These are phyloP conservation scores for Zalerion maritima DNA, from an alignment of 495 filamentous ascomycete species.

Conservation along the genomic window DNA sequence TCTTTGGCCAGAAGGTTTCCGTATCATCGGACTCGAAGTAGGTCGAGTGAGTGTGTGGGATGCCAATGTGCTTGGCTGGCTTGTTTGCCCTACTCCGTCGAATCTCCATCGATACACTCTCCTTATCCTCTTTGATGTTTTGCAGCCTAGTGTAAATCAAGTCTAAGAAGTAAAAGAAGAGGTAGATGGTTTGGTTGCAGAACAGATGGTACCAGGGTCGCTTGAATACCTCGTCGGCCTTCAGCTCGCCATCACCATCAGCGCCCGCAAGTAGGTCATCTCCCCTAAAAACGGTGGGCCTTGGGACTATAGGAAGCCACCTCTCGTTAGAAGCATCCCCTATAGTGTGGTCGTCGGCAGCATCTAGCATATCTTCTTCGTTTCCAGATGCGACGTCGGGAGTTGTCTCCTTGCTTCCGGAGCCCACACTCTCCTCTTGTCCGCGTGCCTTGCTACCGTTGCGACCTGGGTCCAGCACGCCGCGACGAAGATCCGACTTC, in stretches of 20 bases:
- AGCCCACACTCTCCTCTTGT: conserved; percentile 54
- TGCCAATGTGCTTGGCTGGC: conserved; percentile 63
- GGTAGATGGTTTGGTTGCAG: conserved; percentile 75
- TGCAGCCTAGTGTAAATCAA: conserved; percentile 71
- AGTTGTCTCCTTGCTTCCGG: conserved; percentile 70
- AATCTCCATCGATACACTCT: conserved; percentile 56
- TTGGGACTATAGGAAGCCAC: conserved; percentile 34
- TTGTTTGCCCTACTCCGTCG: conserved; percentile 52
- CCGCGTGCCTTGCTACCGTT: conserved; percentile 42
- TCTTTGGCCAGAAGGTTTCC: conserved; percentile 35
- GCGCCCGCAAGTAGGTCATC: conserved; percentile 19
- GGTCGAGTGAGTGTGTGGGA: conserved; percentile 39
- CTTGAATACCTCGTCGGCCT: conserved; percentile 64
- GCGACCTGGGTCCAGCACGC: conserved; percentile 65
- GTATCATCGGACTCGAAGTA: conserved; percentile 27
- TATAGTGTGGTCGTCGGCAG: conserved; percentile 28
- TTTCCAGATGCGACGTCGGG: conserved; percentile 62
- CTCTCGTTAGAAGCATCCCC: conserved; percentile 41
- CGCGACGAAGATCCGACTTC: conserved; percentile 69
- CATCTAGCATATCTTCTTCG: conserved; percentile 48
- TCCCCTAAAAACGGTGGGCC: conserved; percentile 28
- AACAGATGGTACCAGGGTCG: conserved; percentile 74
- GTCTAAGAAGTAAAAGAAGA: conserved; percentile 86
- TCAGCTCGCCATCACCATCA: conserved; percentile 45
- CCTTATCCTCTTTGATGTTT: conserved; percentile 64